A percentile compares a stretch with the other conserved stretches of the same genome.
These are phyloP conservation scores for Phytopythium helicoides DNA, from an alignment of 352 stramenopile species.

Conservation along the genomic window DNA sequence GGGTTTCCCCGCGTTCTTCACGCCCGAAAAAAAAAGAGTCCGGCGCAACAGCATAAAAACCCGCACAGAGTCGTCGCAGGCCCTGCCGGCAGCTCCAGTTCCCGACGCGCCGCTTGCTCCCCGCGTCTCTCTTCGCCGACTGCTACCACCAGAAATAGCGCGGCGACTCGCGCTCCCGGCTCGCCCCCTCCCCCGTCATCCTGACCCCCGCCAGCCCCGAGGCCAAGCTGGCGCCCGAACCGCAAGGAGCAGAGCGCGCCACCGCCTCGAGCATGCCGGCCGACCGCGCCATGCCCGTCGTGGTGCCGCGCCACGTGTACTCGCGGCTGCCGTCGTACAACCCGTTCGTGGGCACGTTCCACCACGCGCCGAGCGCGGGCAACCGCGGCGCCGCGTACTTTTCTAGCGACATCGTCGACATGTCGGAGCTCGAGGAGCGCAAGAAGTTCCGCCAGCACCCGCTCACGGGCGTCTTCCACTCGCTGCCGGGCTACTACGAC, in stretches of 20 bases:
- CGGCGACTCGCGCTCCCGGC: no score
- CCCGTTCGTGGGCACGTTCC: slow-evolving; percentile 88
- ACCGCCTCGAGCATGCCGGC: no score
- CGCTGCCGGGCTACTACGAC: slow-evolving; percentile 83
- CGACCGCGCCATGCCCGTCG: slow-evolving; percentile 13
- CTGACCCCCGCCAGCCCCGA: no score
- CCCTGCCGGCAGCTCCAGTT: no score
- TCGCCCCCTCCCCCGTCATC: no score
- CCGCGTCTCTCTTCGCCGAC: no score
- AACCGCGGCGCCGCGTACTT: slow-evolving; percentile 88
- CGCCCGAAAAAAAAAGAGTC: no score
- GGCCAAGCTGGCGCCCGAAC: not conserved
- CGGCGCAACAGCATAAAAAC: no score
- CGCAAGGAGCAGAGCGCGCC: not conserved
- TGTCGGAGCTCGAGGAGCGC: slow-evolving; percentile 85
- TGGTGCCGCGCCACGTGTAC: slow-evolving; percentile 70
- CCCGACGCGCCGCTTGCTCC: no score
- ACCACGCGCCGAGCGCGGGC: slow-evolving; percentile 85
- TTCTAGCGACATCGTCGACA: slow-evolving; percentile 84
- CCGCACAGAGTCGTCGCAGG: no score
- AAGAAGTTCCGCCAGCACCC: slow-evolving; percentile 89
- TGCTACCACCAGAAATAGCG: no score
- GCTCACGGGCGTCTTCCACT: slow-evolving; percentile 87
- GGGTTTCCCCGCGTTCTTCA: no score
- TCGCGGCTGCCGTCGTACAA: slow-evolving; percentile 85